A percentile compares a stretch with the other conserved stretches of the same genome.
Conservation (phyloP, 331 rosid species). For the Rosa hybrid region DNA sequence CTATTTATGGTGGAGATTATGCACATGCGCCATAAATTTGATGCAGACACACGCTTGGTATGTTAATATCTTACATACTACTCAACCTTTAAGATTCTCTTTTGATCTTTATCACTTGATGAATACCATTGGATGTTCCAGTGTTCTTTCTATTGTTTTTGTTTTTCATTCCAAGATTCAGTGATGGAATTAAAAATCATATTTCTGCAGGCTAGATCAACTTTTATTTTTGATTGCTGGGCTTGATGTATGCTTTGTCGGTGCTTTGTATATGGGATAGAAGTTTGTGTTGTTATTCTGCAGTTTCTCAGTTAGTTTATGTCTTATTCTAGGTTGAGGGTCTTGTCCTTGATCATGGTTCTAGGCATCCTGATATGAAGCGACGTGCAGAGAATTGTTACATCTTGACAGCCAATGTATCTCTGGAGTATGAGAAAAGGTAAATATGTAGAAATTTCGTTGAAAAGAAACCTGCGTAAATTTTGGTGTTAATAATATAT, state of each 20-base stretch:
- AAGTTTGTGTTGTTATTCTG: not conserved
- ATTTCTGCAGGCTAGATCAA: not conserved
- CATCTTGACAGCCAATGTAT: slow-evolving; percentile 84
- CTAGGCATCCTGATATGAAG: slow-evolving; percentile 99
- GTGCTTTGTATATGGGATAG: not conserved
- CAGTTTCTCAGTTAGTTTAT: slow-evolving; percentile 14
- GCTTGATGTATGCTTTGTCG: not conserved
- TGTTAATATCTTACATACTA: slow-evolving; percentile 20
- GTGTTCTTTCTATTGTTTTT: not conserved
- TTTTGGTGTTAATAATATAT: not conserved
- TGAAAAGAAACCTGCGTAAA: not conserved
- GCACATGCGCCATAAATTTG: slow-evolving; percentile 99
- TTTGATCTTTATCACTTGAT: not conserved
- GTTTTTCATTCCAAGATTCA: not conserved
- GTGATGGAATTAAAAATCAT: slow-evolving; percentile 6
- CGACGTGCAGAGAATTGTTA: slow-evolving; percentile 87
- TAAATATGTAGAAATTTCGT: slow-evolving; percentile 22
- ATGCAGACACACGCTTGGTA: slow-evolving; percentile 93
- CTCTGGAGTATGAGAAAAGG: slow-evolving; percentile 96
- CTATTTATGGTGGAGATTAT: slow-evolving; percentile 96
- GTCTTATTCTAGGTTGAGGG: slow-evolving; percentile 77
- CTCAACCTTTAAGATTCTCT: not conserved
- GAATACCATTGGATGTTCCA: not conserved
- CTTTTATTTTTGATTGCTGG: not conserved
- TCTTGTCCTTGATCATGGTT: slow-evolving; percentile 98